Base-by-base conservation (phyloP, 176 grass and related monocot species). In the Phoenix dactylifera region DNA sequence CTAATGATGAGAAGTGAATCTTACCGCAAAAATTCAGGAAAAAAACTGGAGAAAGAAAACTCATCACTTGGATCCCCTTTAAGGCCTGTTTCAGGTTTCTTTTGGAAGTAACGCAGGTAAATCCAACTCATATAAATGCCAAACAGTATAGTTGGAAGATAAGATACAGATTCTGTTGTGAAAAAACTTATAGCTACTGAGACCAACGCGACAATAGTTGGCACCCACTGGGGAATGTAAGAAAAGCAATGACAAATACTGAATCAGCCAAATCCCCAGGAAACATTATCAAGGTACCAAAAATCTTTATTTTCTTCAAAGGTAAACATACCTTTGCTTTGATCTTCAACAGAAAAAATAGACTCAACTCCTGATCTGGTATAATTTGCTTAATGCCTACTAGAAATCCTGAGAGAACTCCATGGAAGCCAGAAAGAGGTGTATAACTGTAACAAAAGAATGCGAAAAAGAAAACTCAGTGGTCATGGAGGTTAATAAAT, bases 21-120 rank as follows among this genome's bases (percentile, higher is more conserved):
- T 44, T 44, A 92, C 93, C 87, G 83, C 59, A 98, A 16, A 76
- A 98, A 78, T 59, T 88, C 93, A 66, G 93, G 93, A 79, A 98
- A 98, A 63, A 98, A 98, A 64, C 81, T 88, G 59, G 93, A 85
- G 73, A 92, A 98, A 60, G 87, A 83, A 58, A 98, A 98, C 35
- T 98, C 93, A 17, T 92, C 93, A 54, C 93, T 98, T 58, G 87
- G 93, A 54, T 98, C 93, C 67, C 93, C 93, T 66, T 86, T 92
- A 58, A 98, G 73, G 44, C 87, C 78, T 49, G 84, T 92, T 79
- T 98, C 93, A 75, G 86, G 55, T 64, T 69, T 82, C 72, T 50
- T 98, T 88, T 98, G 93, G 57, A 98, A 98, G 80, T 92, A 92
- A 17, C 93, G 82, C 67, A 98, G 72, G 70, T 98, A 98, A 75